Base-by-base conservation (phyloP, 495 filamentous ascomycete species). In the Aspergillus sclerotiicarbonarius region DNA sequence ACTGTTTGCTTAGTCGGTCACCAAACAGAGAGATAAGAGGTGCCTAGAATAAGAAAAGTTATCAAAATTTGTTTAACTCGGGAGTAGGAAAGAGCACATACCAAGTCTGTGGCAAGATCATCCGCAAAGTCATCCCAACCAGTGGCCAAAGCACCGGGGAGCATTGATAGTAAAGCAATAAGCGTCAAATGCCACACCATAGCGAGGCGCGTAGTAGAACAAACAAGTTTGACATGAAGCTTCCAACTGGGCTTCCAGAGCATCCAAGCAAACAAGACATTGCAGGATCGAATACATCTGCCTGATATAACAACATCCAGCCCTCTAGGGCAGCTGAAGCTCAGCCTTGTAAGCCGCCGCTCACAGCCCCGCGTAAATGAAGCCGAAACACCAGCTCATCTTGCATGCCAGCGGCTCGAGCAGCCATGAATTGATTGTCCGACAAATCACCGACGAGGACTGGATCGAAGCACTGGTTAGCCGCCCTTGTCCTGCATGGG, bases 1-100 rank as follows among this genome's bases (percentile, higher is more conserved):
- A 85, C 65, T 87, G 83, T 59, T 75, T 81, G 0, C 82, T 80
- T 29, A 86, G 71, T 41, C 75, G 68, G 45, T 85, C 83, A 1
- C 83, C 82, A 50, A 85, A 85, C 0, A 84, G 72, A 10, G 77
- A 68, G 31, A 85, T 74, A 0, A 86, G 58, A 2, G 78, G 79
- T 8, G 76, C 76, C 75, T 77, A 18, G 5, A 5, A 51, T 37
- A 41, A 46, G n/a, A n/a, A n/a, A n/a, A 21, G 25, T 55, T 54
- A 45, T 35, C 32, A 35, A 46, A 16, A 10, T 35, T 15, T 5
- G 41, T 13, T 10, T 1, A 16, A 5, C 30, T 9, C 6, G n/a
- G 39, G n/a, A 7, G 45, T 49, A 35, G 20, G 16, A 8, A 31
- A 35, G 20, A 35, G 15, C 32, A 58, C 64, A 37, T 63, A 77